Evolutionary conservation across 2,329 filamentous ascomycete species (phyloP), one percentile per base, ranked within the genome.

Genomic region (Cladosporium sphaerospermum): DNA sequence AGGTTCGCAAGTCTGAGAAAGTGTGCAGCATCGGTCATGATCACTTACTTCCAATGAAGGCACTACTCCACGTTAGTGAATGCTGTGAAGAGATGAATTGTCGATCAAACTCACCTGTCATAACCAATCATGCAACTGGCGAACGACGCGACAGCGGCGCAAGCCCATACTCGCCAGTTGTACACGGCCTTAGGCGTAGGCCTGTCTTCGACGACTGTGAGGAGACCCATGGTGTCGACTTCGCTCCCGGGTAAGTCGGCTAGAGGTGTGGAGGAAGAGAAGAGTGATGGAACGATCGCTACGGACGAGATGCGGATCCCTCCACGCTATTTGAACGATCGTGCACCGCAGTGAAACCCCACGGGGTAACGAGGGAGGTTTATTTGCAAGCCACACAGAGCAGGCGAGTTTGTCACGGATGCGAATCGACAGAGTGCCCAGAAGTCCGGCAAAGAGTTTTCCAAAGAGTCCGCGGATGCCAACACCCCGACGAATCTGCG

Each of bases 41-140:
- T 39, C 36, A 39, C 36, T 39, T 14, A 39, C 36, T 46, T 34
- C 51, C 51, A 42, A 53, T 53, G 37, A 53, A 53, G 23, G 51
- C 51, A 53, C 51, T 47, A 18, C 18, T 9, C n/a, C 9, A 9
- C 41, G 50, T 53, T 36, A 53, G 50, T 42, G 31, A 14, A 28
- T 7, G 23, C 23, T 28, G 23, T 28, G 23, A 7, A 28, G 7
- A 7, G 23, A 28, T 28, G 7, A 28, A 28, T 28, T 5, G 23
- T 34, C 16, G 43, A 23, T 9, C 10, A 13, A 18, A 34, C 43
- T 9, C 47, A 46, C 37, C 36, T 45, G 44, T 90, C 86, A 57
- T 80, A 80, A 13, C 78, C 77, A 19, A 80, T 80, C 75, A 80
- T 82, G 62, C 78, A 80, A 54, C 78, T 76, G 47, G 78, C 78